Conservation (phyloP, 2,329 filamentous ascomycete genomes). For the Dactylellina parvicollis region DNA sequence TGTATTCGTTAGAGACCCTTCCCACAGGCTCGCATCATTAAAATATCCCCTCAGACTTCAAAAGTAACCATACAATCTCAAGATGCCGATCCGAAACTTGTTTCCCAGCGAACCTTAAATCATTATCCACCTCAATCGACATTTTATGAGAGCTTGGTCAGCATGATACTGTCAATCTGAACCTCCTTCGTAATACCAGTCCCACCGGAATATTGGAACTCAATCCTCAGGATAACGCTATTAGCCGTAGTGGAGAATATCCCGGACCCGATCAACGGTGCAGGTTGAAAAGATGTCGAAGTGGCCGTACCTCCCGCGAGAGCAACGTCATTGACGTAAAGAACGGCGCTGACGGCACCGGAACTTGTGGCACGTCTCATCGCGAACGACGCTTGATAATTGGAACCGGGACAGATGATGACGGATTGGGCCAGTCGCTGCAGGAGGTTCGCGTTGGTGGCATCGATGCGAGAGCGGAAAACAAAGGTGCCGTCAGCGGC, state of each 20-base stretch:
- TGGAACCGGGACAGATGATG: conserved; percentile 10
- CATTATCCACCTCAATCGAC: no score
- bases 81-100: no score
- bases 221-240: background rate
- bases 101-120: no score
- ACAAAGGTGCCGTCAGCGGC: background rate
- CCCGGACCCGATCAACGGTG: background rate
- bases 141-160: conserved; percentile 12
- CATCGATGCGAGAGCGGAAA: background rate
- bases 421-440: conserved; percentile 7
- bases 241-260: conserved; percentile 1
- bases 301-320: conserved; percentile 5
- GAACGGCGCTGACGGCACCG: background rate
- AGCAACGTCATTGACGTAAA: conserved; percentile 5
- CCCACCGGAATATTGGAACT: background rate
- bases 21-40: no score
- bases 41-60: no score
- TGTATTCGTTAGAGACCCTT: no score
- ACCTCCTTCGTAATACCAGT: background rate
- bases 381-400: conserved; percentile 1
- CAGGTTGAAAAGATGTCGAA: background rate
- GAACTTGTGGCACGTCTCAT: background rate
- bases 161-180: conserved; percentile 7
- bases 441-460: background rate
- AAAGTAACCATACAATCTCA: no score